phyloP scores from a whole-genome alignment of 2,329 filamentous ascomycete genomes.

The Hypocrella siamensis region DNA sequence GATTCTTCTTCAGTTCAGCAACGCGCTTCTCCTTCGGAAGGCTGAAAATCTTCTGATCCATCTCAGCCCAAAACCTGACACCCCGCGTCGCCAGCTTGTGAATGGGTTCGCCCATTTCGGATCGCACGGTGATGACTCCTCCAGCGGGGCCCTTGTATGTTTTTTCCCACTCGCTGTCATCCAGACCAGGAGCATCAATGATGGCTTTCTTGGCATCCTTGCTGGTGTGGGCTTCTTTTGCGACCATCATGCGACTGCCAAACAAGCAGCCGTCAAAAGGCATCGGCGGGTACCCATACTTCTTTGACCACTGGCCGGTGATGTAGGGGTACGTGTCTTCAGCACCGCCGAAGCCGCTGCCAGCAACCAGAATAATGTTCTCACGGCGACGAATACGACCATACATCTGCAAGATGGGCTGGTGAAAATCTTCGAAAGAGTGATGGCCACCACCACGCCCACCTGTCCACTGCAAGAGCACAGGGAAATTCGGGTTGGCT shows the following conservation, averaged over 20 bases:
- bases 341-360: slow-evolving; percentile 79
- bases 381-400: slow-evolving; percentile 68
- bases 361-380: slow-evolving; percentile 80
- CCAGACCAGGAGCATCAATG: slow-evolving; percentile 67
- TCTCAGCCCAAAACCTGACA: slow-evolving; percentile 94
- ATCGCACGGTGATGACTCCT: slow-evolving; percentile 89
- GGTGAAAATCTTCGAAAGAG: slow-evolving; percentile 90
- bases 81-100: slow-evolving; percentile 96
- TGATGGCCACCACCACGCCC: slow-evolving; percentile 89
- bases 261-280: slow-evolving; percentile 87
- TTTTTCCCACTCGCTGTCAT: slow-evolving; percentile 76
- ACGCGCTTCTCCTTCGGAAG: slow-evolving; percentile 90
- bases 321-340: slow-evolving; percentile 89
- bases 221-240: slow-evolving; percentile 82
- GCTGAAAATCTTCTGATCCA: slow-evolving; percentile 97
- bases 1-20: slow-evolving; percentile 73
- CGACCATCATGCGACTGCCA: slow-evolving; percentile 87
- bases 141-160: slow-evolving; percentile 85
- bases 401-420: slow-evolving; percentile 84
- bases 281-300: slow-evolving; percentile 81
- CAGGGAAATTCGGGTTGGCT: slow-evolving; percentile 86
- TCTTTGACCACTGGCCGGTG: slow-evolving; percentile 75
- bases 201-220: slow-evolving; percentile 81
- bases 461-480: slow-evolving; percentile 89
- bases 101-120: slow-evolving; percentile 98